Base-by-base conservation (phyloP, 108 stramenopile species). In the Cyclotella choctawhatcheeana region DNA sequence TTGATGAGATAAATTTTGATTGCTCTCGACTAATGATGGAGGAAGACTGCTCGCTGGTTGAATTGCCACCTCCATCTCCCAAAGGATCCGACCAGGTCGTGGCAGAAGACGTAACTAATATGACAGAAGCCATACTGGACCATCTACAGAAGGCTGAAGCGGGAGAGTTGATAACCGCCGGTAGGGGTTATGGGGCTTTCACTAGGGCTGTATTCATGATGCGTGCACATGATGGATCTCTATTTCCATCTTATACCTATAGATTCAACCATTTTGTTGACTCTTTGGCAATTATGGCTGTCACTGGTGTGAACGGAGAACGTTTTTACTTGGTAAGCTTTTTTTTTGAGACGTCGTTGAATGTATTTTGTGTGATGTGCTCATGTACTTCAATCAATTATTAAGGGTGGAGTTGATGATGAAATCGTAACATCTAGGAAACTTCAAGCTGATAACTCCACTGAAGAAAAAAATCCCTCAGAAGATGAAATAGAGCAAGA, bases 1-100 rank as follows among this genome's bases (percentile, higher is more conserved):
- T 81, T 34, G 80, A 79, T 29, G 78, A 79, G 47, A 59, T 54
- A 43, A 79, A 69, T 25, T 79, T 79, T 54, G 78, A 79, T 60
- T 79, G 78, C 56, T 55, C 64, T 24, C 18, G 60, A 5, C 22
- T 79, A 26, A 43, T 64, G 0, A 55, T 71, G 18, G 56, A 58
- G 12, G 78, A 73, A 30, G 71, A 79, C 55, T 71, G 78, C 30
- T 60, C 70, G 5, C 8, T 79, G 22, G 60, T 67, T 25, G 58
- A 48, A 51, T 43, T 79, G 40, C 78, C 78, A 20, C 71, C 78
- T 44, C 66, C 54, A 14, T 58, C 71, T 18, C 66, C 78, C 18
- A 79, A 67, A 47, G 78, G 78, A 27, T 55, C 65, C 10, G 71
- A 32, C 7, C 78, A 79, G 27, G 27, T 61, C 18, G 65, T 45